Percentiles rank a stretch among this genome's conserved stretches.
Conservation (phyloP, 2,329 filamentous ascomycete species). For the Thelonectria rubi region DNA sequence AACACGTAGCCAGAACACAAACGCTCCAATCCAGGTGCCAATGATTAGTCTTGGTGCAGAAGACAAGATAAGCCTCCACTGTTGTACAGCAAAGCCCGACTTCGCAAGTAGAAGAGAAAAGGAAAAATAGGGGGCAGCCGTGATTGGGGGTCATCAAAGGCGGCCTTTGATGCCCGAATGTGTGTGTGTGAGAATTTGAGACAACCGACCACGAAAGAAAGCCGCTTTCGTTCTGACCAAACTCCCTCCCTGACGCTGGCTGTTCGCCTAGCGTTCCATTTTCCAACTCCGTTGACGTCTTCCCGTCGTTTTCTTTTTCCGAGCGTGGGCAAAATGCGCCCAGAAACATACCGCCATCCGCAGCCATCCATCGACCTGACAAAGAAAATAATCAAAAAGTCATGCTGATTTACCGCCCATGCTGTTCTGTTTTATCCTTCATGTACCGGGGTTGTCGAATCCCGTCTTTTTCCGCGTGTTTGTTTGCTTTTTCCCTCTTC, state of each 20-base stretch:
- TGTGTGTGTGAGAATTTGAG: slow-evolving; percentile 35
- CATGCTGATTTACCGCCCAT: slow-evolving; percentile 36
- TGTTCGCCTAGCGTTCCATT: slow-evolving; percentile 21
- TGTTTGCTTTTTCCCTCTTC: neutral
- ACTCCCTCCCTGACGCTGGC: slow-evolving; percentile 23
- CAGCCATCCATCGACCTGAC: neutral
- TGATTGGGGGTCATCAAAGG: slow-evolving; percentile 35
- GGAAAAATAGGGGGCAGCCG: slow-evolving; percentile 10
- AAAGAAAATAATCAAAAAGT: slow-evolving; percentile 20
- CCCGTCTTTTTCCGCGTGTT: slow-evolving; percentile 11
- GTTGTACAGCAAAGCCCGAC: slow-evolving; percentile 22
- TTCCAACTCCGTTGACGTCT: slow-evolving; percentile 33
- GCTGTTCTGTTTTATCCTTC: slow-evolving; percentile 33
- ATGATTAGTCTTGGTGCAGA: slow-evolving; percentile 27
- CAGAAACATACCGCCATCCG: slow-evolving; percentile 22
- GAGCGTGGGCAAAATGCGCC: slow-evolving; percentile 17
- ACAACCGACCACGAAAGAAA: slow-evolving; percentile 37
- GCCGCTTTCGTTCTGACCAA: slow-evolving; percentile 22
- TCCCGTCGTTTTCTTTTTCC: slow-evolving; percentile 26
- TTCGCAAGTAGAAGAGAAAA: slow-evolving; percentile 5
- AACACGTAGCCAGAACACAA: slow-evolving; percentile 14
- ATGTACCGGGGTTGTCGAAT: slow-evolving; percentile 15
- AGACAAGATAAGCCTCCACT: slow-evolving; percentile 23
- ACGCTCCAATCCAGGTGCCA: slow-evolving; percentile 27
- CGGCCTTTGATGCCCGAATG: neutral